Base-by-base conservation (phyloP, 352 stramenopile species). In the Pilasporangium apinafurcum region DNA sequence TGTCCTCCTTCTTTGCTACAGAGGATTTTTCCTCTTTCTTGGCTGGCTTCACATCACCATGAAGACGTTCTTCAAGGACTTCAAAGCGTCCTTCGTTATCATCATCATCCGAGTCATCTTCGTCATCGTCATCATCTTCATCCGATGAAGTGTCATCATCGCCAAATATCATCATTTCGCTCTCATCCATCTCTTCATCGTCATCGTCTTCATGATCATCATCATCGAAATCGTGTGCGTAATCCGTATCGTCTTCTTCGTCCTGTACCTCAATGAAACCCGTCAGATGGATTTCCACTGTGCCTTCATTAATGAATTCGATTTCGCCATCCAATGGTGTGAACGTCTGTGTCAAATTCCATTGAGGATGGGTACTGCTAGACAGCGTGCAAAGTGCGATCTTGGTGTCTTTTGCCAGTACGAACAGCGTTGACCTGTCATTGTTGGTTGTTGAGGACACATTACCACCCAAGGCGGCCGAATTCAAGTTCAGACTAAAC, bases 181-280 rank as follows among this genome's bases (percentile, higher is more conserved):
- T 56, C 20, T 65, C 60, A 14, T 70, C 48, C 13, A 65, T 61
- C 17, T 79, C 75, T 4, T 70, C 72, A 14, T 69, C 65, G 1
- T 68, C 56, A 20, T 48, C 51, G 13, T 70, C 51, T 2, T 61
- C 49, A 13, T 55, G 13, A 14, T 83, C 62, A 22, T 75, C 66
- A 22, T 65, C 74, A n/a, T 67, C 58, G 22, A 49, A 51, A 32
- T 64, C 42, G 44, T 62, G 44, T n/a, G 68, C 67, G 26, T 86
- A 48, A 40, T 80, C 65, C 16, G 83, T 59, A 3, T 80, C 81
- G 20, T 86, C 73, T 13, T 89, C 72, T 14, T 85, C 77, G 6
- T 88, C 76, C 44, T 89, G 37, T 18, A 88, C 64, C 28, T 93
- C 81, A 8, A 93, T 79, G 49, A 88, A 78, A 9, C 76, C 81